Conservation (phyloP, 2,329 filamentous ascomycete genomes). For the Pseudocercospora cruenta region DNA sequence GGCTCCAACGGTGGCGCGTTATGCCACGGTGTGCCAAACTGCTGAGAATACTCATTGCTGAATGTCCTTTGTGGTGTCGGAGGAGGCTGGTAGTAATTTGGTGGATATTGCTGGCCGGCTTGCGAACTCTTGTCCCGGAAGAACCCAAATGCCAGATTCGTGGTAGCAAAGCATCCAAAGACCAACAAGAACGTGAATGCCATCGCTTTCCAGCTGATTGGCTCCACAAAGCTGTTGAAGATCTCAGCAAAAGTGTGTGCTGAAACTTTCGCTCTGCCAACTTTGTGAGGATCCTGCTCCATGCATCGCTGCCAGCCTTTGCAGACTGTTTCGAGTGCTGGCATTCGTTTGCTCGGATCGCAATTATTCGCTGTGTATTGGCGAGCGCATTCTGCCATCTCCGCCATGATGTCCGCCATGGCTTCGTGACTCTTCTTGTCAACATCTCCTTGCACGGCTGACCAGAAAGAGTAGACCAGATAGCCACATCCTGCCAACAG, state of each 20-base stretch:
- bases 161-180: conserved; percentile 58
- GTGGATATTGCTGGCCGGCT: conserved; percentile 28
- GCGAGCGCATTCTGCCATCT: conserved; percentile 73
- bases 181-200: conserved; percentile 57
- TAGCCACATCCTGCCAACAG: conserved; percentile 63
- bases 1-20: conserved; percentile 36
- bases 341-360: conserved; percentile 65
- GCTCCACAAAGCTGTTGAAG: conserved; percentile 89
- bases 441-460: conserved; percentile 74
- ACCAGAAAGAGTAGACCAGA: conserved; percentile 69
- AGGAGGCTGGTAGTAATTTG: conserved; percentile 31
- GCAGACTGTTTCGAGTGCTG: conserved; percentile 74
- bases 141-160: conserved; percentile 63
- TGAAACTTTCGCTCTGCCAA: conserved; percentile 78
- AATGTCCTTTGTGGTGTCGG: conserved; percentile 41
- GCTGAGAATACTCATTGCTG: conserved; percentile 32
- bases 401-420: conserved; percentile 66
- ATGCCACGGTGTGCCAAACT: conserved; percentile 39
- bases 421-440: conserved; percentile 70
- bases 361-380: conserved; percentile 80
- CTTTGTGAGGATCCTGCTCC: conserved; percentile 75
- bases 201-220: conserved; percentile 83
- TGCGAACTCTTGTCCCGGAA: conserved; percentile 50
- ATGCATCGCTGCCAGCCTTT: conserved; percentile 85
- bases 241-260: conserved; percentile 90